Percentiles rank a stretch among this genome's conserved stretches.
phyloP scores from a whole-genome alignment of 768 basidiomycete species.

The Tricholoma sp. region DNA sequence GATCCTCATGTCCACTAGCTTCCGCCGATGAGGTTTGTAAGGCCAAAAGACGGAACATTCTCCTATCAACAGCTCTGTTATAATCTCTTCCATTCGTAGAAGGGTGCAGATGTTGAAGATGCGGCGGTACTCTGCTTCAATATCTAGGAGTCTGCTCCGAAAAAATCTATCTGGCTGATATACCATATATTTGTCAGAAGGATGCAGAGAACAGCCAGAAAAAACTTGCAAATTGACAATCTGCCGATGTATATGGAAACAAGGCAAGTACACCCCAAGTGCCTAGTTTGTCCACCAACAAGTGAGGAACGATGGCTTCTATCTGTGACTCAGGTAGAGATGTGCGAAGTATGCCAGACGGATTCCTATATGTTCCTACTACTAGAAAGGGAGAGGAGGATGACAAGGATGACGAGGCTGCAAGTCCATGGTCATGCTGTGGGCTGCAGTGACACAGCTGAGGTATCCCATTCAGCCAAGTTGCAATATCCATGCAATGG shows the following conservation, averaged over 20 bases:
- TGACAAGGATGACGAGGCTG: too few relatives aligned
- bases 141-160: background rate
- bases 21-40: background rate
- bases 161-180: background rate
- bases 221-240: background rate
- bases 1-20: background rate
- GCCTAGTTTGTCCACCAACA: background rate
- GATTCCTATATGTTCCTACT: background rate
- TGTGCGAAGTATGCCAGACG: background rate
- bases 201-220: background rate
- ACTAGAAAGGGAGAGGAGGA: background rate
- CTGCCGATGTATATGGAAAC: background rate
- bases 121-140: background rate
- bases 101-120: background rate
- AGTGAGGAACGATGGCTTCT: background rate
- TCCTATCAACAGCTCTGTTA: background rate
- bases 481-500: too few relatives aligned
- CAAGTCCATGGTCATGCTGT: too few relatives aligned
- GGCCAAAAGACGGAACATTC: background rate
- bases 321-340: background rate
- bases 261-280: background rate
- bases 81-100: background rate
- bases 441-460: too few relatives aligned
- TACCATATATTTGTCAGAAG: background rate
- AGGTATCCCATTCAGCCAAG: too few relatives aligned